Evolutionary conservation across 2,329 filamentous ascomycete genomes (phyloP), one percentile per base, ranked within the genome.

Genomic region (Penicillium expansum): DNA sequence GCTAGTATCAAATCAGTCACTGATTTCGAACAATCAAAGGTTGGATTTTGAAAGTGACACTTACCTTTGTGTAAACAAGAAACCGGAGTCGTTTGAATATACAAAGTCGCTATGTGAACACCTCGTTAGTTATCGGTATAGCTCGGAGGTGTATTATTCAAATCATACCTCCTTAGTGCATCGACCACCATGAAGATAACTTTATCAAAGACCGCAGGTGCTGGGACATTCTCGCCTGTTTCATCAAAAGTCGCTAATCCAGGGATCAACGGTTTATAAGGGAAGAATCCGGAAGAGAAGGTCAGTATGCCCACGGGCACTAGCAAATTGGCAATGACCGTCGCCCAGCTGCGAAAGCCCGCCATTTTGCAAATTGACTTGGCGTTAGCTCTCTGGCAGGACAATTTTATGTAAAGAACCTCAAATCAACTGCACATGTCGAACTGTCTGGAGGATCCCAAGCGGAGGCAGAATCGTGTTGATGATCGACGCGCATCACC

Each of bases 111-210:
- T 96, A 35, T n/a, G 30, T 47, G 30, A 30, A 22, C 16, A 22
- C 10, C 29, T 29, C 16, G 22, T 56, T 33, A 56, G 48, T 32
- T 22, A 18, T 44, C 27, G 39, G 33, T 38, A n/a, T 47, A 41
- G 33, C 32, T 43, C 13, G 50, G 27, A 39, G 33, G 49, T 50
- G 35, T 10, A 10, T 24, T 27, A 18, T n/a, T 16, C 27, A 13
- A 11, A 16, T 4, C 71, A 58, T 81, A 92, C 90, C 90, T 96
- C 75, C 92, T 84, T 72, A 99, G 76, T 24, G 94, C 93, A 82
- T 99, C 94, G 29, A 99, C 89, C 7, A 99, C 92, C 93, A 99
- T 97, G 74, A 99, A 97, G 52, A 99, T 81, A 52, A 97, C 80
- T 68, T 88, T 92, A 74, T 97, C 86, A 73, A 99, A 99, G 0